Base-by-base conservation (phyloP, 2,329 filamentous ascomycete species). In the Chaetomiaceae sp. region DNA sequence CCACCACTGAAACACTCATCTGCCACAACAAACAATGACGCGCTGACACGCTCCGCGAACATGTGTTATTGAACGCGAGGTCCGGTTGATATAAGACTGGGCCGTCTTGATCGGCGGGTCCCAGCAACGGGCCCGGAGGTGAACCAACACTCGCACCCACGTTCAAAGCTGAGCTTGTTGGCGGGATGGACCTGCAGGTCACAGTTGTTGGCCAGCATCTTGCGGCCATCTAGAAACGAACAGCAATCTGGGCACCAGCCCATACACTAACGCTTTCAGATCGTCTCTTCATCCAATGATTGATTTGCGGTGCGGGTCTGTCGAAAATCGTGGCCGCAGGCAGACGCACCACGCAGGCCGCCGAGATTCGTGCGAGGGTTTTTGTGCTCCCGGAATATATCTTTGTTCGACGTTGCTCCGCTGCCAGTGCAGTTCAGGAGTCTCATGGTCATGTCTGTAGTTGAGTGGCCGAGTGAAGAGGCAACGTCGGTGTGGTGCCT, bases 21-120 rank as follows among this genome's bases (percentile, higher is more conserved):
- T 38, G 22, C 44, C 23, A 25, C 25, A 52, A 48, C 44, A 47
- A 53, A 40, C 34, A 47, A 47, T 19, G 12, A 36, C 43, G 37
- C 23, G 22, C 22, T 12, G 31, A 53, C 43, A 27, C 50, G 44
- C 51, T 19, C 22, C 3, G 8, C 37, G 19, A 23, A 27, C 2
- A 40, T 46, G 50, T 37, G 43, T 37, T 38, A 47, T 20, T 14
- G 7, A 31, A 29, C 37, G 38, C 17, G 44, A 6, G 37, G 25
- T 20, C 22, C 3, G 34, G 20, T 12, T 12, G 19, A 29, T 4
- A 17, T n/a, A 23, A 36, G 23, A 11, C 25, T 15, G n/a, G 44
- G 37, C 37, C 51, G 17, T 53, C 14, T 37, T 15, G 36, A 38
- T 23, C 37, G 19, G 37, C 12, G 33, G 38, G 17, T 43, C 15